These are phyloP conservation scores for Hypoxylon lienhwacheense DNA, from an alignment of 495 filamentous ascomycete species.

Conservation along the genomic window DNA sequence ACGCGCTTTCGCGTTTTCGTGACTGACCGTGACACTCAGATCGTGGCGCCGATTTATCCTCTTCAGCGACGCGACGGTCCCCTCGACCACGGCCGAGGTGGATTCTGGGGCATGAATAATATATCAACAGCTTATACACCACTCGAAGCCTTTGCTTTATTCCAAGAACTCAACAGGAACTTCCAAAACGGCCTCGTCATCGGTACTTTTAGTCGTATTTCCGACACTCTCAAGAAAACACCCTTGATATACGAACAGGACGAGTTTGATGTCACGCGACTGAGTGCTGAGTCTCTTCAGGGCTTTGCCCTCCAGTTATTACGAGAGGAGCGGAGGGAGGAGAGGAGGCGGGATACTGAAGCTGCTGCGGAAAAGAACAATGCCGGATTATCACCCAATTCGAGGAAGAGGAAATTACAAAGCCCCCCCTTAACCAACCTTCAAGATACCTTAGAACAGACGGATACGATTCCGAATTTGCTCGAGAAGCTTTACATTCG, in stretches of 20 bases:
- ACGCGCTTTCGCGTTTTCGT: slow-evolving; percentile 5
- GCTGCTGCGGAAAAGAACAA: slow-evolving; percentile 42
- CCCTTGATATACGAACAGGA: slow-evolving; percentile 65
- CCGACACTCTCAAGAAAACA: slow-evolving; percentile 71
- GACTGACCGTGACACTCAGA: slow-evolving; percentile 41
- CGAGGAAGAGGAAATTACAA: slow-evolving; percentile 73
- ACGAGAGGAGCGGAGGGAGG: slow-evolving; percentile 57
- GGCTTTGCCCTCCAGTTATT: slow-evolving; percentile 74
- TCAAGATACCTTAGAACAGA: slow-evolving; percentile 64
- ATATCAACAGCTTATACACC: slow-evolving; percentile 70
- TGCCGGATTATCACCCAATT: slow-evolving; percentile 49
- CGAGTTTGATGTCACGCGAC: slow-evolving; percentile 68
- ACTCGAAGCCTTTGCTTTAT: slow-evolving; percentile 86
- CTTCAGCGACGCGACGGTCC: slow-evolving; percentile 52
- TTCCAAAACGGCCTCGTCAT: slow-evolving; percentile 64
- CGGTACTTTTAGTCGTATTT: slow-evolving; percentile 70
- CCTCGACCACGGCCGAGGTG: slow-evolving; percentile 60
- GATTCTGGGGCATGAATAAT: slow-evolving; percentile 58
- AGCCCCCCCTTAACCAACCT: slow-evolving; percentile 64
- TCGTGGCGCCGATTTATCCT: slow-evolving; percentile 56
- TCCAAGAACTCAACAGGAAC: slow-evolving; percentile 67
- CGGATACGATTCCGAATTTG: slow-evolving; percentile 66
- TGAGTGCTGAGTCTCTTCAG: slow-evolving; percentile 77
- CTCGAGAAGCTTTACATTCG: slow-evolving; percentile 71
- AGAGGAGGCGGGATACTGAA: slow-evolving; percentile 52